Evolutionary conservation across 2,329 filamentous ascomycete genomes (phyloP).

Genomic region (Aplosporella prunicola): DNA sequence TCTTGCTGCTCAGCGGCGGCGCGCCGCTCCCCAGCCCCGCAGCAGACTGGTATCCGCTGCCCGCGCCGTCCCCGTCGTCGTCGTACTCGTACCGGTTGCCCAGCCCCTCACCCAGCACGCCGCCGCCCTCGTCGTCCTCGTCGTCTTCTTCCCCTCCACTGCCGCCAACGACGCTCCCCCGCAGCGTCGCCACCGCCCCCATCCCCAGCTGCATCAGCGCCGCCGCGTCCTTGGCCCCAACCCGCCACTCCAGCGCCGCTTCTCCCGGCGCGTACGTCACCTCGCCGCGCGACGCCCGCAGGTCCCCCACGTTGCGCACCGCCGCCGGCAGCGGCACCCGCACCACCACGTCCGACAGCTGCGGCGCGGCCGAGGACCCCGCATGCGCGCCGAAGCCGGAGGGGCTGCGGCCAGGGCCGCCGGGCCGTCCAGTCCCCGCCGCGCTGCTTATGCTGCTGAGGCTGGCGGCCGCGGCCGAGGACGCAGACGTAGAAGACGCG

Average conservation of each 20-base stretch:
- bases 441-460: no score
- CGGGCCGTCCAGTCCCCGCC: slow-evolving; percentile 14
- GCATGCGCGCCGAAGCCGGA: slow-evolving; percentile 19
- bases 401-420: slow-evolving; percentile 21
- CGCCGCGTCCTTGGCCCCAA: slow-evolving; percentile 66
- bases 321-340: slow-evolving; percentile 68
- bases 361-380: slow-evolving; percentile 28
- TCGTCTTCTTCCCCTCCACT: slow-evolving; percentile 39
- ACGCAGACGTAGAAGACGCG: slow-evolving; percentile 18
- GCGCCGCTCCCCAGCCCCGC: no score
- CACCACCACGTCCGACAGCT: slow-evolving; percentile 66
- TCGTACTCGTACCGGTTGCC: slow-evolving; percentile 24
- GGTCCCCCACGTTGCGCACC: slow-evolving; percentile 74
- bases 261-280: slow-evolving; percentile 70
- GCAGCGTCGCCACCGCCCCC: slow-evolving; percentile 60
- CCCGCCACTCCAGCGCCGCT: slow-evolving; percentile 68
- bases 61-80: slow-evolving; percentile 16
- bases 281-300: slow-evolving; percentile 71
- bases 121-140: slow-evolving; percentile 36
- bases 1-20: slow-evolving; percentile 17
- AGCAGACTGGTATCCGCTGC: slow-evolving; percentile 21
- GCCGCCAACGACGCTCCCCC: slow-evolving; percentile 74
- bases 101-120: slow-evolving; percentile 3
- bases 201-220: slow-evolving; percentile 38
- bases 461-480: slow-evolving; percentile 29